Base-by-base conservation (phyloP, 106 monocot genomes). In the Dioscorea zingiberensis region DNA sequence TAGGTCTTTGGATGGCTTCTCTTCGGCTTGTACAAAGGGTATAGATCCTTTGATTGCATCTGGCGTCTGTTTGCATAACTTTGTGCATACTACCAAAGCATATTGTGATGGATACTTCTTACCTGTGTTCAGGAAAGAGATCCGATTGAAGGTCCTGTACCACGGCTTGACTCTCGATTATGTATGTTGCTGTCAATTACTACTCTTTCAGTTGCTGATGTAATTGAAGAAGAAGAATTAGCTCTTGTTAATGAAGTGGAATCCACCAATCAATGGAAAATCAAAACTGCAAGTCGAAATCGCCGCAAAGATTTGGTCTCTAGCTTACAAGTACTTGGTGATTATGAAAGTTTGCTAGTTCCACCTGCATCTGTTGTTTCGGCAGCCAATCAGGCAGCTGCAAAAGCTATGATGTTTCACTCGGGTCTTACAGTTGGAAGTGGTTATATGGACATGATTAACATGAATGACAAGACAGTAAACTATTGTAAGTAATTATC, bases 1-100 rank as follows among this genome's bases (percentile, higher is more conserved):
- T 86, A 70, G 88, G 73, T 47, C 91, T 97, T 70, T 97, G 97
- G 97, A 81, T 97, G 65, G 88, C 97, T 13, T 81, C 97, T 71
- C 88, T 97, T 69, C 83, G 97, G 13, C 88, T 97, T 71, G 92
- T 97, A 21, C 97, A 97, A 78, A 81, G 97, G 84, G 97, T 92
- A 61, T 68, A 73, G 47, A 55, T 63, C 60, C 64, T 22, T 38
- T 48, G 0, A 13, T 63, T 53, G 30, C 14, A 22, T 51, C 19
- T 51, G 14, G 13, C 7, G 14, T 51, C 38, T 38, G 4, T 38
- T 38, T 38, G 38, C n/a, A n/a, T n/a, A 38, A 38, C 10, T 10
- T 38, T 38, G 38, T 38, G 38, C 38, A 38, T 38, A 10, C 38
- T 38, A 38, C 38, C 38, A 38, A 10, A 1, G 10, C 38, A 8